Conservation (phyloP, 192 early-diverging fungal species). For the Coemansia sp. region DNA sequence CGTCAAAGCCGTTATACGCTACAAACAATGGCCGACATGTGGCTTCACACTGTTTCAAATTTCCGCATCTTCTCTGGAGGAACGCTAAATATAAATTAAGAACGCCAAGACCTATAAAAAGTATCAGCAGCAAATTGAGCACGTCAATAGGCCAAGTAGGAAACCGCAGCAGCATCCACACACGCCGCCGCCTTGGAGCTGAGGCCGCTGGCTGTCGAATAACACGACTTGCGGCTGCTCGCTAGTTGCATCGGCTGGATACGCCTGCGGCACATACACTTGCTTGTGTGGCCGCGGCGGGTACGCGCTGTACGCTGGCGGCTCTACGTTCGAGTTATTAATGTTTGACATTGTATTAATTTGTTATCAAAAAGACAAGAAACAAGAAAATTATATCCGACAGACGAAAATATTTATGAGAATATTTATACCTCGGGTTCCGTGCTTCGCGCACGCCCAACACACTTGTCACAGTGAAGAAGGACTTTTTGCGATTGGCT, state of each 20-base stretch:
- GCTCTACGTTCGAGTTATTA: too few species aligned
- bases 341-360: too few species aligned
- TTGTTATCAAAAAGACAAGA: too few species aligned
- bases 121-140: not conserved
- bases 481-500: too few species aligned
- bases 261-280: not conserved
- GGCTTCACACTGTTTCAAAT: not conserved
- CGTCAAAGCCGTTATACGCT: not conserved
- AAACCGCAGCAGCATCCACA: not conserved
- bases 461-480: too few species aligned
- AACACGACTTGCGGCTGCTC: constrained; percentile 1
- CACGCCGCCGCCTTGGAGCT: constrained; percentile 2
- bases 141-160: constrained; percentile 1
- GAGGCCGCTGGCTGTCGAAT: not conserved
- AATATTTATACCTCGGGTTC: too few species aligned
- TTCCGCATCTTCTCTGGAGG: not conserved
- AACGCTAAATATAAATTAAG: not conserved
- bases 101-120: not conserved
- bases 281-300: too few species aligned
- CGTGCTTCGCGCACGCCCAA: too few species aligned
- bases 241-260: not conserved
- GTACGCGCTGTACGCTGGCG: too few species aligned
- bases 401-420: too few species aligned
- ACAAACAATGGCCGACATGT: not conserved
- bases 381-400: too few species aligned